These are phyloP conservation scores for Tillandsia leiboldiana DNA, from an alignment of 176 grass and related monocot species.

Conservation along the genomic window DNA sequence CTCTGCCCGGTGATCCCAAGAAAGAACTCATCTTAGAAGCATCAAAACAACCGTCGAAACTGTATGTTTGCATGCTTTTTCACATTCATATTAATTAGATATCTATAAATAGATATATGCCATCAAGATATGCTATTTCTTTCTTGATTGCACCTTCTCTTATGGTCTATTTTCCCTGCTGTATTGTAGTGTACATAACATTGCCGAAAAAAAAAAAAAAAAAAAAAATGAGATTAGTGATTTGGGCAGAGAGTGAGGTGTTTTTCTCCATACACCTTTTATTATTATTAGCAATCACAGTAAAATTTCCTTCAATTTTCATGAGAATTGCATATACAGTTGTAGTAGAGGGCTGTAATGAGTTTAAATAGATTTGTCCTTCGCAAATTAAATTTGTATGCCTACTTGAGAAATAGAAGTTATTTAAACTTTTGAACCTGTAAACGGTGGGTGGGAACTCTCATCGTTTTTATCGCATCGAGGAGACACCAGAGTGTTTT, in stretches of 20 bases:
- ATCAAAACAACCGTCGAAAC: no score
- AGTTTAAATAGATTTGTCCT: background rate
- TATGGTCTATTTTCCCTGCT: background rate
- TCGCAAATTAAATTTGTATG: background rate
- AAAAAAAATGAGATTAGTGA: background rate
- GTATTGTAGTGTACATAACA: slow-evolving; percentile 17
- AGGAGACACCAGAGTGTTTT: no score
- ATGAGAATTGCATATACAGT: background rate
- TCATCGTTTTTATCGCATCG: no score
- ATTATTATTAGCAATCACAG: background rate
- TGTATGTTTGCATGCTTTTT: background rate
- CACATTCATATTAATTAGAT: background rate
- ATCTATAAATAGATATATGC: background rate
- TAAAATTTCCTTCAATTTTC: background rate
- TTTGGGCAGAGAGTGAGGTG: background rate
- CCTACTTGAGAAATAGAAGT: no score
- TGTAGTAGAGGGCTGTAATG: background rate
- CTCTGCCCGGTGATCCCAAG: slow-evolving; percentile 37
- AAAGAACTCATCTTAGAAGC: background rate
- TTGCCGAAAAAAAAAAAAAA: background rate
- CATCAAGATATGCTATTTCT: background rate
- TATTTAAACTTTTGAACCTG: no score
- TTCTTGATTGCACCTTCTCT: background rate
- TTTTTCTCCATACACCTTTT: slow-evolving; percentile 9
- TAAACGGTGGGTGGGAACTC: no score